Conservation (phyloP, 306 rosid genomes). For the Cucumis hystrix region DNA sequence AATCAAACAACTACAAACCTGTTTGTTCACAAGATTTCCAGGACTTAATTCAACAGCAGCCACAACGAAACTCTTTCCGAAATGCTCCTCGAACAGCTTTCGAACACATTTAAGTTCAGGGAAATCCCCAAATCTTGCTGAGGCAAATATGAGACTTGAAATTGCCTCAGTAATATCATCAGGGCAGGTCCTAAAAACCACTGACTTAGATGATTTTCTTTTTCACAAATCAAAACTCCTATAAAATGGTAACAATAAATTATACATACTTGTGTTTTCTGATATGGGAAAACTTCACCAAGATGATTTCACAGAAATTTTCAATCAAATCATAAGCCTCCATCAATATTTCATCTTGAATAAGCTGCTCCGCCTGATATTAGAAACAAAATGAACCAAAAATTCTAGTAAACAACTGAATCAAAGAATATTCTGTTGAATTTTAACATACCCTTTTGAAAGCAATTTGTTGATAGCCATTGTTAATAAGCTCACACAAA, state of each 20-base stretch:
- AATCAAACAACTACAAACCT: constrained; percentile 24
- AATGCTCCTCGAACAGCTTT: constrained; percentile 51
- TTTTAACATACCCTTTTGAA: constrained; percentile 29
- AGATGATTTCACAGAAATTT: constrained; percentile 43
- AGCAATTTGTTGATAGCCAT: constrained; percentile 45
- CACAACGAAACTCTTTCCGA: constrained; percentile 38
- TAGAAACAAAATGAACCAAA: not conserved
- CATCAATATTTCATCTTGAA: constrained; percentile 40
- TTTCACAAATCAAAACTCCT: not conserved
- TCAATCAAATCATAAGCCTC: constrained; percentile 50
- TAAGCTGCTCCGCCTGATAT: constrained; percentile 53
- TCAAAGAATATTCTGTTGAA: not conserved
- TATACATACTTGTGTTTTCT: constrained; percentile 40
- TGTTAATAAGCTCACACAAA: constrained; percentile 33
- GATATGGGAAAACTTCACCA: constrained; percentile 41
- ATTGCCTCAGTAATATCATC: constrained; percentile 66
- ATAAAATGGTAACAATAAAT: not conserved
- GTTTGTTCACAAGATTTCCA: constrained; percentile 61
- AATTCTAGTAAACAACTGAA: not conserved
- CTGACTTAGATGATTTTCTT: not conserved
- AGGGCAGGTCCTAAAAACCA: constrained; percentile 37
- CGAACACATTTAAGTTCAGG: constrained; percentile 60
- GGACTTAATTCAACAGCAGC: constrained; percentile 47
- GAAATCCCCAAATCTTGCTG: constrained; percentile 78
- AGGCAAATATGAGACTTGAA: constrained; percentile 78